These are phyloP conservation scores for Cryptosporidium meleagridis DNA, from an alignment of 169 alveolate species.

Conservation along the genomic window DNA sequence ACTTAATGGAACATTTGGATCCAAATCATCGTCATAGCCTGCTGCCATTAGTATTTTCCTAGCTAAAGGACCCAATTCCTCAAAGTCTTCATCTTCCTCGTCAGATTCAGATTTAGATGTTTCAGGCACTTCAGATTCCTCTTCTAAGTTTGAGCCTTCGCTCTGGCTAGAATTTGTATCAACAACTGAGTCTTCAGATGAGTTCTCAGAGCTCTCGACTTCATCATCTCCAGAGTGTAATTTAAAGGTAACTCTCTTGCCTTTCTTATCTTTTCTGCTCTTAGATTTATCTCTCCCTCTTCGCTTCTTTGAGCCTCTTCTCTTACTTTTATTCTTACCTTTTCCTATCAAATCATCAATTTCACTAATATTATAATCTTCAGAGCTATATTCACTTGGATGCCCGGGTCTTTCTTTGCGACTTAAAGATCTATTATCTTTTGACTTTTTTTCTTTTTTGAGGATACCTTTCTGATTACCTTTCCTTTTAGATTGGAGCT, in stretches of 20 bases:
- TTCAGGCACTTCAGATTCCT: neutral
- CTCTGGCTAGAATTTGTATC: neutral
- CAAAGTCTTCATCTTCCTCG: neutral
- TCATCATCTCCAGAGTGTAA: slow-evolving; percentile 1
- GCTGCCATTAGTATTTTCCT: slow-evolving; percentile 30
- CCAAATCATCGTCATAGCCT: slow-evolving; percentile 58
- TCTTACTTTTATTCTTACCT: neutral
- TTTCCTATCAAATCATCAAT: neutral
- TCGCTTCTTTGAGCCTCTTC: neutral
- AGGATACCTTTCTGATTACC: neutral
- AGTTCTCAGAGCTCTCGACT: neutral
- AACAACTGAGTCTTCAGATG: neutral
- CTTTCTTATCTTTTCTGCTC: slow-evolving; percentile 1
- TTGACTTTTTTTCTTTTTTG: neutral
- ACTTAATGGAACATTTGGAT: slow-evolving; percentile 23
- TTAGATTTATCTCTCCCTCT: neutral
- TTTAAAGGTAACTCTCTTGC: neutral
- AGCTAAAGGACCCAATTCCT: slow-evolving; percentile 47
- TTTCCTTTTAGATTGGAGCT: slow-evolving; percentile 5
- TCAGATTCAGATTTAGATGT: neutral
- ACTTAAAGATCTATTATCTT: neutral
- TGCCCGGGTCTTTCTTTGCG: neutral
- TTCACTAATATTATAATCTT: neutral
- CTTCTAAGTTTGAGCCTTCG: neutral
- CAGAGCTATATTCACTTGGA: neutral